Conservation (phyloP, 2,329 filamentous ascomycete species). For the Tolypocladium tundrense region DNA sequence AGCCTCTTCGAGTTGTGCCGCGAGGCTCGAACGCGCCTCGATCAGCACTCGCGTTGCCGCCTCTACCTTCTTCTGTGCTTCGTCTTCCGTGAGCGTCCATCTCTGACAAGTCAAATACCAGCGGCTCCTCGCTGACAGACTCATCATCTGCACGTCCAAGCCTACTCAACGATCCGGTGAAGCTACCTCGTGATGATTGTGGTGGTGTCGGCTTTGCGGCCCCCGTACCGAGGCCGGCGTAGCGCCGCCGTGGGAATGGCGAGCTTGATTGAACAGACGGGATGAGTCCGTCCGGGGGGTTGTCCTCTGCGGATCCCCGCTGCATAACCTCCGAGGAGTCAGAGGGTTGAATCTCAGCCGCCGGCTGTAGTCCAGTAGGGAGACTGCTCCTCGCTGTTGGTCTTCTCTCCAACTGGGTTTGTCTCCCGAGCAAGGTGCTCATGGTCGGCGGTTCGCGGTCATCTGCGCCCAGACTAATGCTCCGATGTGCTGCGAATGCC, state of each 20-base stretch:
- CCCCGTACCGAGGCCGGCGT: constrained; percentile 28
- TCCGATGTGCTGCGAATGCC: constrained; percentile 51
- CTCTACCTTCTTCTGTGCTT: constrained; percentile 45
- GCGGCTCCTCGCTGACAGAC: constrained; percentile 54
- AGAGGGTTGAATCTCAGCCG: constrained; percentile 29
- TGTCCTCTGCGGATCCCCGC: constrained; percentile 33
- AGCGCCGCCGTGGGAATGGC: constrained; percentile 35
- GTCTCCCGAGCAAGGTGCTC: constrained; percentile 48
- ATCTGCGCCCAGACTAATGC: constrained; percentile 56
- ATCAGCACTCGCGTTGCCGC: constrained; percentile 28
- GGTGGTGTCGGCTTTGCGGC: constrained; percentile 29
- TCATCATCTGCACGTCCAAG: constrained; percentile 32
- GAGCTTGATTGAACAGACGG: constrained; percentile 28
- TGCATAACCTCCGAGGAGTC: constrained; percentile 28
- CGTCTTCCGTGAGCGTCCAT: constrained; percentile 49
- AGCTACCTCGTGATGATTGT: constrained; percentile 35
- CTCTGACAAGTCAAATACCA: constrained; percentile 66
- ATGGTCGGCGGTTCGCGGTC: constrained; percentile 54
- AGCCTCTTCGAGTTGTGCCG: constrained; percentile 25
- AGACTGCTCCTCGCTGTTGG: constrained; percentile 11
- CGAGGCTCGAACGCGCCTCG: constrained; percentile 29
- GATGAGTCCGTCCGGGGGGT: constrained; percentile 34
- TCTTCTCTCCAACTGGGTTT: constrained; percentile 23
- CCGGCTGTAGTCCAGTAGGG: constrained; percentile 25
- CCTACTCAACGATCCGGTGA: constrained; percentile 28